Base-by-base conservation (phyloP, 352 stramenopile species). In the Phytophthora brassicae region DNA sequence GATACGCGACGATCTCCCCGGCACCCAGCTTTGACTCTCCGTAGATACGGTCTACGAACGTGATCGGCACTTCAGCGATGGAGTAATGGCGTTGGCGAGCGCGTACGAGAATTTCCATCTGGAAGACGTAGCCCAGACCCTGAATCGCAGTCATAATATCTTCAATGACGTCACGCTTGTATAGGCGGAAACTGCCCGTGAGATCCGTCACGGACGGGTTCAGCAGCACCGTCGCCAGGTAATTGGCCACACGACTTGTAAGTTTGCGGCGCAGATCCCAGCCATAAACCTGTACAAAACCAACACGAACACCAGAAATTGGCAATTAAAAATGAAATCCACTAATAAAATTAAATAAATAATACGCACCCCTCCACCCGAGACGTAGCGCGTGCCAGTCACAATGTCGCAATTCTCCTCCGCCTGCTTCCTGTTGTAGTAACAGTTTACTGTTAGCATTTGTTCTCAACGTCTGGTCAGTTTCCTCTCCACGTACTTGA, bases 21-120 rank as follows among this genome's bases (percentile, higher is more conserved):
- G 94, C 88, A 29, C 97, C 97, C n/a, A 99, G 78, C 78, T 99
- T 99, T 44, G 93, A 98, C 77, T 98, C 92, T 57, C 97, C 97
- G 74, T 99, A 99, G 65, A 99, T 98, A 60, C 97, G 85, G 87
- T 99, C 97, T 6, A 99, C 97, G 71, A 99, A 99, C 17, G 89
- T 96, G 70, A 99, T 99, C 0, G 95, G 95, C 24, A 99, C 94
- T 72, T 99, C 97, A 31, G 71, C 89, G 58, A 99, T 96, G 24
- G 68, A 84, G 74, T 97, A 98, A 20, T 92, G 78, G 55, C 84
- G 82, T 53, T 97, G 82, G 47, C 91, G 87, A n/a, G 96, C 94
- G 46, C 95, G 84, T 41, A 99, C 93, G 46, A 99, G 88, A 61
- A 99, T 98, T 73, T 99, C 97, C 97, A 99, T 99, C 78, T 99